phyloP scores from a whole-genome alignment of 2,329 filamentous ascomycete genomes.

The Samsoniella hepiali region DNA sequence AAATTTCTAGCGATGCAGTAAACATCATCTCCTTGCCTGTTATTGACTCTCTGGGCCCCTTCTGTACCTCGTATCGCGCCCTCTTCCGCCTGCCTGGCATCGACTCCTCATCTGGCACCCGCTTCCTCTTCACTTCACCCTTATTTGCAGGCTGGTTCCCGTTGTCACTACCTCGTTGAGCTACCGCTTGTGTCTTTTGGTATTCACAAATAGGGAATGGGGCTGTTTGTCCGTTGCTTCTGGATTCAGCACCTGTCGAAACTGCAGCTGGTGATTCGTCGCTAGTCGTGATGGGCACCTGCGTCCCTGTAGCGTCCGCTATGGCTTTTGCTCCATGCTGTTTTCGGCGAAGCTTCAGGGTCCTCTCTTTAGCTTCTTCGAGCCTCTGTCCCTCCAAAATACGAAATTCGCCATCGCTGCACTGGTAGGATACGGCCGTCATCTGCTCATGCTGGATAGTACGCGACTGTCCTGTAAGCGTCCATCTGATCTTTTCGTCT shows the following conservation, averaged over 20 bases:
- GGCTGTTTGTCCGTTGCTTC: not conserved
- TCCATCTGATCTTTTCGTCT: constrained; percentile 9
- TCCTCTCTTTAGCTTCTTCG: constrained; percentile 3
- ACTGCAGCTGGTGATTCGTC: not conserved
- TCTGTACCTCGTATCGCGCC: not conserved
- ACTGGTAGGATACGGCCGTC: not conserved
- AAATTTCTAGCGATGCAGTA: not conserved
- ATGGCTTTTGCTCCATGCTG: not conserved
- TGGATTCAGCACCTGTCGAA: not conserved
- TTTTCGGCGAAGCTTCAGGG: not conserved
- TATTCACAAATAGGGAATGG: not conserved
- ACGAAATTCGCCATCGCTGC: constrained; percentile 13
- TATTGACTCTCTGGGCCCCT: not conserved
- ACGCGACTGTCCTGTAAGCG: not conserved
- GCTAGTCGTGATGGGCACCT: not conserved
- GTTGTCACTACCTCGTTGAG: not conserved
- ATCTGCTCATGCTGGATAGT: not conserved
- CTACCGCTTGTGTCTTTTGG: not conserved
- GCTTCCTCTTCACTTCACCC: not conserved
- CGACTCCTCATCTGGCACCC: constrained; percentile 8
- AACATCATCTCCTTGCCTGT: not conserved
- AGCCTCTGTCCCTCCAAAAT: constrained; percentile 8
- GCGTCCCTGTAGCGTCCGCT: not conserved
- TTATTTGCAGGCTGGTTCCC: not conserved
- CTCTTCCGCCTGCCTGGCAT: constrained; percentile 3